Base-by-base conservation (phyloP, 2,329 filamentous ascomycete genomes). In the Talaromyces piceae region DNA sequence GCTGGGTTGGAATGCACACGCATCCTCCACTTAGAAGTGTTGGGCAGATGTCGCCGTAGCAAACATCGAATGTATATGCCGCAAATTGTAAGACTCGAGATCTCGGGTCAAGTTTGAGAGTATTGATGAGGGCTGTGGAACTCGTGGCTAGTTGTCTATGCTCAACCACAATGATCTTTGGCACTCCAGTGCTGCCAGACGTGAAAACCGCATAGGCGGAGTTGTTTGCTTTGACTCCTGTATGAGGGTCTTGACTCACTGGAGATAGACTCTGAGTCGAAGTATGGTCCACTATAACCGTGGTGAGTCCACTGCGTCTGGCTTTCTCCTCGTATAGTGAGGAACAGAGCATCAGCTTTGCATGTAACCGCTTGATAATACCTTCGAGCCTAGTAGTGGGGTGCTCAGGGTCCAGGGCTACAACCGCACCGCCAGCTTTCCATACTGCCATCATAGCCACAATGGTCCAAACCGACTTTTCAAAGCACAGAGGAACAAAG, bases 141-240 rank as follows among this genome's bases (percentile, higher is more conserved):
- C 76, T 74, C 0, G 80, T 80, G 0, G 80, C 78, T 3, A 84
- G 73, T 0, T 81, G 77, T n/a, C 69, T 66, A 54, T 87, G 84
- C 1, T 77, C 79, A 47, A 84, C 80, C 28, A 81, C 77, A 16
- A 84, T 77, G 2, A 81, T 82, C 50, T 80, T 80, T 1, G 65
- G 65, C 2, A 62, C 65, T 22, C 74, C 75, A 0, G 78, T 77
- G 5, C 77, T 78, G 0, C 77, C 77, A 6, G 76, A 77, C 1
- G 76, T 78, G 56, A 85, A 81, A 11, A 86, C 75, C 3, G 83
- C 73, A 60, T 82, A 86, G 2, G 83, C 64, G 3, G 81, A 56
- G 13, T 44, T 33, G 1, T 13, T 31, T 3, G 28, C 4, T 3
- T 13, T 31, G 28, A 13, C 28, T 12, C 11, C n/a, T 12, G 9